phyloP scores from a whole-genome alignment of 2,329 filamentous ascomycete genomes.

The Colletotrichum eleusines region DNA sequence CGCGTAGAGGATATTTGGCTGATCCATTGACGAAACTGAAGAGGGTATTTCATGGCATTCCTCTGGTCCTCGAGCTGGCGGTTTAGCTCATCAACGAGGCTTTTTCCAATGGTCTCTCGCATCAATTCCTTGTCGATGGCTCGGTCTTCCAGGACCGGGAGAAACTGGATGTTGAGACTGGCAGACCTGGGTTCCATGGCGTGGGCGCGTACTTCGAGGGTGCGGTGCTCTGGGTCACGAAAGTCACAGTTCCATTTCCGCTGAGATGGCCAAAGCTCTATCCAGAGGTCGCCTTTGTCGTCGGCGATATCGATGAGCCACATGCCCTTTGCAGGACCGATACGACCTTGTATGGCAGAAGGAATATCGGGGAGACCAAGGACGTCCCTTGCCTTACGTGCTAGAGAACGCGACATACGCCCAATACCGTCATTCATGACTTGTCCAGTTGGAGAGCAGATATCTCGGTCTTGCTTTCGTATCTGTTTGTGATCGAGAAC shows the following conservation, averaged over 20 bases:
- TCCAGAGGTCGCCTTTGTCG: slow-evolving; percentile 66
- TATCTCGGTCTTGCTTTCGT: slow-evolving; percentile 50
- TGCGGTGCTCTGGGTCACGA: slow-evolving; percentile 64
- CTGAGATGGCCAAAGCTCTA: slow-evolving; percentile 75
- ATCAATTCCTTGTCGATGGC: slow-evolving; percentile 60
- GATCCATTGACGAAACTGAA: slow-evolving; percentile 67
- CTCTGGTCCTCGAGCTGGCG: slow-evolving; percentile 65
- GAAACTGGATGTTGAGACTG: slow-evolving; percentile 74
- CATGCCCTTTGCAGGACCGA: slow-evolving; percentile 81
- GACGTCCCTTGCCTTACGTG: slow-evolving; percentile 60
- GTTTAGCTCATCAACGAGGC: slow-evolving; percentile 64
- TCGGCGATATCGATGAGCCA: slow-evolving; percentile 73
- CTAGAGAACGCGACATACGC: slow-evolving; percentile 72
- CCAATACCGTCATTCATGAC: slow-evolving; percentile 78
- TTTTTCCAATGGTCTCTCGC: slow-evolving; percentile 59
- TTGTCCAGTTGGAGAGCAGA: slow-evolving; percentile 54
- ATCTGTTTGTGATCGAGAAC: slow-evolving; percentile 63
- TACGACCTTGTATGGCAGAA: slow-evolving; percentile 75
- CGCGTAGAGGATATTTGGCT: slow-evolving; percentile 53
- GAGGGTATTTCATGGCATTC: slow-evolving; percentile 62
- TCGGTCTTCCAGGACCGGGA: slow-evolving; percentile 75
- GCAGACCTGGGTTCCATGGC: slow-evolving; percentile 63
- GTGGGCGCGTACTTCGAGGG: slow-evolving; percentile 71
- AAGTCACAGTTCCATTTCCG: slow-evolving; percentile 73
- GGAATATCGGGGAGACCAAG: slow-evolving; percentile 68